Percentiles rank a stretch among this genome's conserved stretches.
Conservation (phyloP, 495 filamentous ascomycete genomes). For the Penicillium roqueforti region DNA sequence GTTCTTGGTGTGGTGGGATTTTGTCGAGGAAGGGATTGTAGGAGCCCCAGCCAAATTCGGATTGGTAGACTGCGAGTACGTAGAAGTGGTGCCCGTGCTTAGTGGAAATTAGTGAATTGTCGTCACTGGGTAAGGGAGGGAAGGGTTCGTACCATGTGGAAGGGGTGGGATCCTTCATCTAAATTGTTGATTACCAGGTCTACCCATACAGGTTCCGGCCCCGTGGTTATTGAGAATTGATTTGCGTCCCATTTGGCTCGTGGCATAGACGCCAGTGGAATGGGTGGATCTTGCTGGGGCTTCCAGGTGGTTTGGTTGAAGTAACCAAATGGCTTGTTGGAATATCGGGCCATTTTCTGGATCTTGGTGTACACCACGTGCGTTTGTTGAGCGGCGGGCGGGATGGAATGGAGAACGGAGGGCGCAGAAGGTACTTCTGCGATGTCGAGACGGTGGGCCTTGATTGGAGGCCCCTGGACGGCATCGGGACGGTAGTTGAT, state of each 20-base stretch:
- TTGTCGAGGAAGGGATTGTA: conserved; percentile 44
- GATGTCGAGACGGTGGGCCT: conserved; percentile 20
- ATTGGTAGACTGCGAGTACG: conserved; percentile 48
- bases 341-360: conserved; percentile 35
- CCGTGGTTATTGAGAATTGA: conserved; percentile 35
- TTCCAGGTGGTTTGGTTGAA: conserved; percentile 49
- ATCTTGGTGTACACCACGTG: conserved; percentile 49
- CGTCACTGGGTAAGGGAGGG: neutral
- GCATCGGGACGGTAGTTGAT: conserved; percentile 15
- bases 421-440: conserved; percentile 22
- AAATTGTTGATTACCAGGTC: conserved; percentile 52
- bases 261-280: conserved; percentile 29
- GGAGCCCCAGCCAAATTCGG: conserved; percentile 37
- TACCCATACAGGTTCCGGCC: conserved; percentile 32
- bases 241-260: conserved; percentile 39
- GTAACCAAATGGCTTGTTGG: conserved; percentile 43
- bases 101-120: conserved; percentile 29
- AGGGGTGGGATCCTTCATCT: conserved; percentile 49
- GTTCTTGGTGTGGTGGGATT: conserved; percentile 19
- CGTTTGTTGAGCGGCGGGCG: conserved; percentile 32
- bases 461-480: neutral
- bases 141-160: conserved; percentile 42
- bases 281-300: conserved; percentile 30
- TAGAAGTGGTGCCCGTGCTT: conserved; percentile 85
- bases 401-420: conserved; percentile 20